Percentiles rank a stretch among this genome's conserved stretches.
Conservation (phyloP, 306 rosid species). For the Malus sieversii region DNA sequence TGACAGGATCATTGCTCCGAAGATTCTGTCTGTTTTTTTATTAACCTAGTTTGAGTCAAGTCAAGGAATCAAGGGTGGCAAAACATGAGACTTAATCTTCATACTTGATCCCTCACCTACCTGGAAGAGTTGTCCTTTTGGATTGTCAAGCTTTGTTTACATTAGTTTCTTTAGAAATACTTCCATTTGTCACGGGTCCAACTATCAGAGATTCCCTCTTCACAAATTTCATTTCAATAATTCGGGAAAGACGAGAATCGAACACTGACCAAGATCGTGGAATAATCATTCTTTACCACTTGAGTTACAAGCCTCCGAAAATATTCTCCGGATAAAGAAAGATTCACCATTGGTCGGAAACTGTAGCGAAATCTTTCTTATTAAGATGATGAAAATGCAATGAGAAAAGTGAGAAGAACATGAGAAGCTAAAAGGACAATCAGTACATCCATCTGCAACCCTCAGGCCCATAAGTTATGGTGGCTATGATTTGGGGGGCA, state of each 20-base stretch:
- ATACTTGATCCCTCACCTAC: background rate
- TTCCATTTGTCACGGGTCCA: background rate
- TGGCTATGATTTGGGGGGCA: slow-evolving; percentile 12
- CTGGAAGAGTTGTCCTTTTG: background rate
- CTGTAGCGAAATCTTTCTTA: background rate
- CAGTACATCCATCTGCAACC: slow-evolving; percentile 10
- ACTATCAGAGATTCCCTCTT: background rate
- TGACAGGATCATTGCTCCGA: background rate
- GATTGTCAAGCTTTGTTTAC: background rate
- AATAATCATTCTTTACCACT: background rate
- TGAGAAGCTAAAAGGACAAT: background rate
- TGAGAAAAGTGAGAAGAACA: background rate
- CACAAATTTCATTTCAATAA: background rate
- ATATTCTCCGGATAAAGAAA: background rate
- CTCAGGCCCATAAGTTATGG: background rate
- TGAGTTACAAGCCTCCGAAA: background rate
- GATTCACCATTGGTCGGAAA: background rate
- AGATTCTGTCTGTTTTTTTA: background rate
- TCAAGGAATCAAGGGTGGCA: background rate
- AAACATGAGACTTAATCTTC: background rate
- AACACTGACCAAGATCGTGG: background rate
- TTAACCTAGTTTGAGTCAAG: background rate
- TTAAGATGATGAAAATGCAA: background rate
- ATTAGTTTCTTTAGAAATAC: background rate
- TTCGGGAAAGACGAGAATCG: background rate